Evolutionary conservation across 257 asterid genomes (phyloP).

Genomic region (Plantago ovata): DNA sequence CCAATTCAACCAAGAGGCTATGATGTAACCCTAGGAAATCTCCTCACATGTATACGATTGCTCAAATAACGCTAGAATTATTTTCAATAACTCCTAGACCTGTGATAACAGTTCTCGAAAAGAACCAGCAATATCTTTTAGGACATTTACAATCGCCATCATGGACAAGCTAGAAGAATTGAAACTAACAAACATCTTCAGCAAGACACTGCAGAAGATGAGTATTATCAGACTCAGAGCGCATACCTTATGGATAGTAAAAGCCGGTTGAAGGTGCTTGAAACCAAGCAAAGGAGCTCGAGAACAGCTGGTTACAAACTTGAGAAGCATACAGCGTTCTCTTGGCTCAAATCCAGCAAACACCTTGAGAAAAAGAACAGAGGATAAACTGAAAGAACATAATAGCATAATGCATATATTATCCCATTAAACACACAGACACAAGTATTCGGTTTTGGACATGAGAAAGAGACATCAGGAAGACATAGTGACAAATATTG

Average conservation of each 20-base stretch:
- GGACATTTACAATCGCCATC: slow-evolving; percentile 2
- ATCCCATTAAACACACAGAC: no score
- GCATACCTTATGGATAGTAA: slow-evolving; percentile 89
- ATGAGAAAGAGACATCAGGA: no score
- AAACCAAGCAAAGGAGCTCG: slow-evolving; percentile 96
- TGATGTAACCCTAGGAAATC: background rate
- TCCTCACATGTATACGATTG: background rate
- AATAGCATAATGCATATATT: background rate
- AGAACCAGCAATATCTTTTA: background rate
- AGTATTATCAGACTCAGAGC: background rate
- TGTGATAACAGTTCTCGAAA: background rate
- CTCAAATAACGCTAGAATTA: background rate
- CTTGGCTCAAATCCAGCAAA: slow-evolving; percentile 71
- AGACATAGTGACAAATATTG: no score
- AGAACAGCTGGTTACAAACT: slow-evolving; percentile 98
- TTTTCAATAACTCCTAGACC: background rate
- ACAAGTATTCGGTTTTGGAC: no score
- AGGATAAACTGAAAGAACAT: slow-evolving; percentile 7
- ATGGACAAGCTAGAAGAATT: slow-evolving; percentile 18
- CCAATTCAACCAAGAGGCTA: background rate
- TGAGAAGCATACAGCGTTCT: slow-evolving; percentile 92
- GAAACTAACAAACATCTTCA: slow-evolving; percentile 14
- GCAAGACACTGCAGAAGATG: slow-evolving; percentile 2
- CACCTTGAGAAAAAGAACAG: slow-evolving; percentile 44
- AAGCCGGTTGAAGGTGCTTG: slow-evolving; percentile 91